Conservation (phyloP, 2,329 filamentous ascomycete genomes). For the Sporothrix curviconia region DNA sequence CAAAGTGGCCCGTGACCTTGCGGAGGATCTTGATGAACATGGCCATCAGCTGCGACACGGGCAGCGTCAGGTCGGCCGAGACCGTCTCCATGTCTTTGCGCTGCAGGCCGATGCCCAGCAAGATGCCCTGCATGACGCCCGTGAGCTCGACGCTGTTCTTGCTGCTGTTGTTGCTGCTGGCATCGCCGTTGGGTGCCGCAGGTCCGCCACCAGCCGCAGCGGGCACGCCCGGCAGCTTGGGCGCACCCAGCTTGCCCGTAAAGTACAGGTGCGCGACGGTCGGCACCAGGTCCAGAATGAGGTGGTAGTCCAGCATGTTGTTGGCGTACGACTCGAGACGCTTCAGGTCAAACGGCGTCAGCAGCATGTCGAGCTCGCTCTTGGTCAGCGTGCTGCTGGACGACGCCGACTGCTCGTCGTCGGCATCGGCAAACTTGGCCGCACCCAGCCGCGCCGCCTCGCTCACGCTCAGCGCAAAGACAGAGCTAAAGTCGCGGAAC, state of each 20-base stretch:
- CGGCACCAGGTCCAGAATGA: slow-evolving; percentile 88
- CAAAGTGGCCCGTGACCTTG: slow-evolving; percentile 77
- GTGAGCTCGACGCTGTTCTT: slow-evolving; percentile 56
- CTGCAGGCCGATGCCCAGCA: slow-evolving; percentile 87
- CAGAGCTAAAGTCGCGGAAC: slow-evolving; percentile 74
- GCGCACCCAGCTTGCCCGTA: slow-evolving; percentile 59
- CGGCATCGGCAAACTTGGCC: slow-evolving; percentile 39
- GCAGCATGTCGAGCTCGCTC: slow-evolving; percentile 63
- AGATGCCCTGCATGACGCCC: slow-evolving; percentile 77
- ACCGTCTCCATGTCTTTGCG: slow-evolving; percentile 78
- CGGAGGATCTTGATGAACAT: slow-evolving; percentile 97
- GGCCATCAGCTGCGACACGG: slow-evolving; percentile 73
- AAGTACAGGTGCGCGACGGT: slow-evolving; percentile 80
- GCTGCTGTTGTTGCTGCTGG: not conserved
- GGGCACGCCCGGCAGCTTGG: not conserved
- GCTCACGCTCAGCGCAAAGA: slow-evolving; percentile 78
- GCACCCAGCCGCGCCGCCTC: slow-evolving; percentile 68
- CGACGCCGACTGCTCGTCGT: slow-evolving; percentile 39
- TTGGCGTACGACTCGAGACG: slow-evolving; percentile 91
- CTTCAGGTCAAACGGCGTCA: slow-evolving; percentile 92
- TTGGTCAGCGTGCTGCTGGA: slow-evolving; percentile 55
- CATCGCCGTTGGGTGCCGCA: not conserved
- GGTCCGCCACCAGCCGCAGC: not conserved
- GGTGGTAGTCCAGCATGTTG: slow-evolving; percentile 96
- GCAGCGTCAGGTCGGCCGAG: slow-evolving; percentile 69